Conservation (phyloP, 441 rosid genomes). For the Populus hybrid region DNA sequence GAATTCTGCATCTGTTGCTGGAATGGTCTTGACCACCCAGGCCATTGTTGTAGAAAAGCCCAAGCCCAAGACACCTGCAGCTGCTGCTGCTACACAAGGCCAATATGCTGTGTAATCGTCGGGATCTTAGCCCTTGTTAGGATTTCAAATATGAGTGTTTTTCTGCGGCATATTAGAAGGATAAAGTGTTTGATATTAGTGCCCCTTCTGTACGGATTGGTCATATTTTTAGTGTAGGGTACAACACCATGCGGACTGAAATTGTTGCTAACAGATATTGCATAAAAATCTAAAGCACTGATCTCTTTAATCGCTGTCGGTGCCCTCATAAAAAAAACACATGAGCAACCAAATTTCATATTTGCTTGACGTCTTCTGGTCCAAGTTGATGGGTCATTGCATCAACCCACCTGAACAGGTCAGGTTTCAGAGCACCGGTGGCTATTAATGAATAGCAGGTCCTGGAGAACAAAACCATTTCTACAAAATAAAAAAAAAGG, state of each 20-base stretch:
- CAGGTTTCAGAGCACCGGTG: no score
- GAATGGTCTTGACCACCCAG: constrained; percentile 92
- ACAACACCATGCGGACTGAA: background rate
- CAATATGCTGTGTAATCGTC: constrained; percentile 38
- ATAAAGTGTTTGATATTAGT: background rate
- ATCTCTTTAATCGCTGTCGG: no score
- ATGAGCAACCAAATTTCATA: no score
- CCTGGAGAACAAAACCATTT: no score
- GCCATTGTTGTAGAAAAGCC: constrained; percentile 94
- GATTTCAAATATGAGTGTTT: constrained; percentile 7
- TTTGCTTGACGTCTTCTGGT: background rate
- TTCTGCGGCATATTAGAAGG: constrained; percentile 4
- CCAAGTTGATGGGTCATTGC: no score
- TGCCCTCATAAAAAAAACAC: no score
- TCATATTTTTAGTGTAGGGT: background rate
- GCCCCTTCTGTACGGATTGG: background rate
- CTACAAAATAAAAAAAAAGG: no score
- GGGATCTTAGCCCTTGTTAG: constrained; percentile 5
- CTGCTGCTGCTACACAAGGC: constrained; percentile 63
- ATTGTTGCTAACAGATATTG: background rate
- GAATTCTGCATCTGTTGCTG: constrained; percentile 93
- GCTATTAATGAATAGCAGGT: no score
- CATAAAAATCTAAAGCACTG: no score
- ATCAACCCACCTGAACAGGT: no score
- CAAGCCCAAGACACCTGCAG: constrained; percentile 56